phyloP scores from a whole-genome alignment of 176 grass and related monocot species.

The maize (Zea mays) region Zm-B73-REFERENCE-NAM-5.0 NC_050105.1:36720001-36720500 shows the following conservation, averaged over 20 bases:
- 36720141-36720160: neutral
- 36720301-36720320: slow-evolving; percentile 9
- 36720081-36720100: neutral
- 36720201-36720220: slow-evolving; percentile 3
- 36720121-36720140: neutral
- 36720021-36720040: neutral
- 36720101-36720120: neutral
- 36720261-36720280: neutral
- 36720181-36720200: neutral
- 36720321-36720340: too few relatives aligned
- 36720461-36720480: slow-evolving; percentile 56
- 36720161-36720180: slow-evolving; percentile 2
- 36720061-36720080: neutral
- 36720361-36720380: slow-evolving; percentile 50
- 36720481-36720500: slow-evolving; percentile 38
- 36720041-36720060: neutral
- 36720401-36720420: slow-evolving; percentile 35
- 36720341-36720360: neutral
- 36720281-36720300: neutral
- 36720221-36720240: neutral
- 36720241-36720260: slow-evolving; percentile 5
- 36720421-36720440: slow-evolving; percentile 41
- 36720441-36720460: slow-evolving; percentile 53
- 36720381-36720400: slow-evolving; percentile 50
- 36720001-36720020: neutral